These are phyloP conservation scores for Umbelopsis vinacea DNA, from an alignment of 192 early-diverging fungal species.

Conservation along the genomic window DNA sequence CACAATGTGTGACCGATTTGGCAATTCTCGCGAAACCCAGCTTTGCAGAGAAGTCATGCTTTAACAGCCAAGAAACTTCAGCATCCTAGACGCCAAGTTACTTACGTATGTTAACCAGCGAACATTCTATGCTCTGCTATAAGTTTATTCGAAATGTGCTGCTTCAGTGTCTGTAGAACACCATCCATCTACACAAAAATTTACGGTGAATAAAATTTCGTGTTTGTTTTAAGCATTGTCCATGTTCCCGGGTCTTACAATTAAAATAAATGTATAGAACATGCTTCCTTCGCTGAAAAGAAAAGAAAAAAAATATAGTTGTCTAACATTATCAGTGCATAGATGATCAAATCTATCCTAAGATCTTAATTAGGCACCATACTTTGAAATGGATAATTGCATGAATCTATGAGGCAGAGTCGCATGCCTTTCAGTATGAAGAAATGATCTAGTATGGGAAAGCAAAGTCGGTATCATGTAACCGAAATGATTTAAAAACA, in stretches of 20 bases:
- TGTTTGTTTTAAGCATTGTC: background rate
- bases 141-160: too few species aligned
- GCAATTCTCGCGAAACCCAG: background rate
- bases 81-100: too few species aligned
- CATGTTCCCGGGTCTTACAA: background rate
- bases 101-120: too few species aligned
- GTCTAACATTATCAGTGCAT: background rate
- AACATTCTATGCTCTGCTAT: too few species aligned
- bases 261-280: background rate
- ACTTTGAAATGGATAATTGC: background rate
- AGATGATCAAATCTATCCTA: background rate
- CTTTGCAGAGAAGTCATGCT: background rate
- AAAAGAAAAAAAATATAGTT: background rate
- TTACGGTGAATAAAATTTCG: too few species aligned
- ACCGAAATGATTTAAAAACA: slow-evolving; percentile 2
- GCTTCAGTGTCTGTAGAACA: too few species aligned
- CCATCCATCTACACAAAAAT: too few species aligned
- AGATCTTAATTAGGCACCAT: background rate
- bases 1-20: background rate
- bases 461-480: background rate
- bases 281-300: background rate
- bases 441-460: background rate
- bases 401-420: background rate
- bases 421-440: background rate
- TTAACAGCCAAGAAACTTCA: background rate